These are phyloP conservation scores for Cicer judaicum DNA, from an alignment of 306 rosid genomes.

Conservation along the genomic window DNA sequence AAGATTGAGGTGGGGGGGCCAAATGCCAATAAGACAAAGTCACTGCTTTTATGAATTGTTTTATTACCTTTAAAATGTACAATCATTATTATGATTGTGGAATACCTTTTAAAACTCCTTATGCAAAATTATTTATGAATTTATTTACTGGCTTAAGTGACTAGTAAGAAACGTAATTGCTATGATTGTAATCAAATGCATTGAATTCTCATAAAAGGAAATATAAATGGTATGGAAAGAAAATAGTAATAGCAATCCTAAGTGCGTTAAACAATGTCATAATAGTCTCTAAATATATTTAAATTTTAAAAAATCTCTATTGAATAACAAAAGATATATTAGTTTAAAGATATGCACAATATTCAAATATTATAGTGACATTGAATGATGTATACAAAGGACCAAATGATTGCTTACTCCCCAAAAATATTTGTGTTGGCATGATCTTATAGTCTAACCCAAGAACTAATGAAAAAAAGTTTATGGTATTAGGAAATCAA, in stretches of 20 bases:
- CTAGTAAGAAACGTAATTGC: conserved; percentile 39
- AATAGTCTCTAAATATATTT: too few species aligned
- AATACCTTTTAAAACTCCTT: conserved; percentile 40
- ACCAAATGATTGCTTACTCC: too few species aligned
- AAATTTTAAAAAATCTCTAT: too few species aligned
- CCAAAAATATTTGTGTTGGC: too few species aligned
- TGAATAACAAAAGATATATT: too few species aligned
- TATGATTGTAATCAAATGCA: conserved; percentile 30
- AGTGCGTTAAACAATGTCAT: too few species aligned
- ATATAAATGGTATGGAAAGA: neutral
- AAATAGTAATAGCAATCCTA: too few species aligned
- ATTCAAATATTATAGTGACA: too few species aligned
- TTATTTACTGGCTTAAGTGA: conserved; percentile 40
- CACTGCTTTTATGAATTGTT: conserved; percentile 39
- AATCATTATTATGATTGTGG: conserved; percentile 47
- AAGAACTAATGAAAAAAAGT: neutral
- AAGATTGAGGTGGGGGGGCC: conserved; percentile 52
- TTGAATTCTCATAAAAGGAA: conserved; percentile 33
- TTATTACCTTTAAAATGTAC: conserved; percentile 53
- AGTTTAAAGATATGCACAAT: too few species aligned
- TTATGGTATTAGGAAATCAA: conserved; percentile 6
- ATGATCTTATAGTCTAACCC: too few species aligned
- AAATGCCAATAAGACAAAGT: conserved; percentile 53
- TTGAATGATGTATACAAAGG: too few species aligned
- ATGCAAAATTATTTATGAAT: conserved; percentile 34